A percentile compares a stretch with the other conserved stretches of the same genome.
phyloP scores from a whole-genome alignment of 305 asterid species.

The Solanum hybrid region DNA sequence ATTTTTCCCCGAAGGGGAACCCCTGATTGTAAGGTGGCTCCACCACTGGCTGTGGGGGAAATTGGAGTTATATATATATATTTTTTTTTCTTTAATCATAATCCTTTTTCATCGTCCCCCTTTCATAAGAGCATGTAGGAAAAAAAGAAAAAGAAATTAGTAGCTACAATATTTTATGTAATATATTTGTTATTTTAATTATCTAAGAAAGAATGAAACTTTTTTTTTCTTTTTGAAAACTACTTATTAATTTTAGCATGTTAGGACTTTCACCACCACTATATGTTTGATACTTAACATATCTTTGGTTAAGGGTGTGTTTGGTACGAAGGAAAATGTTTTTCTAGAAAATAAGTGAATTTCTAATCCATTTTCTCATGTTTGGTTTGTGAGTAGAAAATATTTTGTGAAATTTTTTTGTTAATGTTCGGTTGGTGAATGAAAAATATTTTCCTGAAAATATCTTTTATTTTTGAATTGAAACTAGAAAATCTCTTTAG shows the following conservation, averaged over 20 bases:
- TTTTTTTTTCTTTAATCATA: neutral
- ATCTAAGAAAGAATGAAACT: neutral
- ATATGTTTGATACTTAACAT: neutral
- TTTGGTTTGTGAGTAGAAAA: neutral
- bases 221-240: neutral
- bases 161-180: neutral
- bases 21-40: no score
- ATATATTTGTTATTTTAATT: neutral
- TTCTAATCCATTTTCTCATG: neutral
- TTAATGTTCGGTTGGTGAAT: no score
- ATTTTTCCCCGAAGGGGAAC: no score
- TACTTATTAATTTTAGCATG: neutral
- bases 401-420: no score
- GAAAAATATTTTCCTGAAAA: no score
- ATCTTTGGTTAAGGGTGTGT: neutral
- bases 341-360: no score
- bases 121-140: neutral
- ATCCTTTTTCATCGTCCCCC: neutral
- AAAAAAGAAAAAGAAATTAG: neutral
- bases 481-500: neutral
- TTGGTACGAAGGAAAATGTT: neutral
- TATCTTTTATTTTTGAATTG: neutral
- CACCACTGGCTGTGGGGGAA: neutral
- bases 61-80: neutral
- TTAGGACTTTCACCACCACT: neutral